Evolutionary conservation across 495 filamentous ascomycete species (phyloP), one percentile per base, ranked within the genome.

Genomic region (Mycothermus thermophilus): DNA sequence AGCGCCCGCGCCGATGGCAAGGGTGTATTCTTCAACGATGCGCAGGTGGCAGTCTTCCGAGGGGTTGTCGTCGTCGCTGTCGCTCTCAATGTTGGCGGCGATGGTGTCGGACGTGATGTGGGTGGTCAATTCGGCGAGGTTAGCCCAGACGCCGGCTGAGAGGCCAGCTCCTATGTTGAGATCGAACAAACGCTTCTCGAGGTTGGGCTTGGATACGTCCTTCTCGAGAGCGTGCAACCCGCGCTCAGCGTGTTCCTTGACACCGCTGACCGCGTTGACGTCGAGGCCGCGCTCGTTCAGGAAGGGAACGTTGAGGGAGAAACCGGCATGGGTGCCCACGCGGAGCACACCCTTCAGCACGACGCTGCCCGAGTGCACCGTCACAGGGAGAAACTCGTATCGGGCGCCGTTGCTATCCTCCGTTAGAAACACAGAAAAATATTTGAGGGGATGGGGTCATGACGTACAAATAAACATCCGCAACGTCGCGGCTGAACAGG

Each of bases 341-440:
- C 58, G 62, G 1, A 75, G 50, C 8, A 63, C 34, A 0, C 62
- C 71, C 4, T 52, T 59, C 11, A 69, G 50, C 4, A 64, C 42
- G 8, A 57, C 57, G 3, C 54, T 55, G 12, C 54, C 52, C 19
- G 50, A 57, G 36, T 54, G 41, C 10, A 72, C 50, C 2, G 54
- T 63, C 9, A 73, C 62, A 4, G 71, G 70, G 10, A 75, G 60
- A 35, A 75, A 72, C 40, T 73, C 67, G 43, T 67, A 72, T n/a
- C 58, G 38, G 18, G 56, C 71, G 23, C 68, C 67, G 31, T 33
- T 42, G 35, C 37, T 40, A 20, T 24, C 6, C n/a, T 3, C 11
- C 3, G 22, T 20, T 24, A n/a, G 30, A 6, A 1, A 3, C 1
- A 16, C 0, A 27, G 31, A 25, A 6, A 33, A 17, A 27, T 12